Evolutionary conservation across 2,329 filamentous ascomycete species (phyloP).

Genomic region (Thelonectria discophora): DNA sequence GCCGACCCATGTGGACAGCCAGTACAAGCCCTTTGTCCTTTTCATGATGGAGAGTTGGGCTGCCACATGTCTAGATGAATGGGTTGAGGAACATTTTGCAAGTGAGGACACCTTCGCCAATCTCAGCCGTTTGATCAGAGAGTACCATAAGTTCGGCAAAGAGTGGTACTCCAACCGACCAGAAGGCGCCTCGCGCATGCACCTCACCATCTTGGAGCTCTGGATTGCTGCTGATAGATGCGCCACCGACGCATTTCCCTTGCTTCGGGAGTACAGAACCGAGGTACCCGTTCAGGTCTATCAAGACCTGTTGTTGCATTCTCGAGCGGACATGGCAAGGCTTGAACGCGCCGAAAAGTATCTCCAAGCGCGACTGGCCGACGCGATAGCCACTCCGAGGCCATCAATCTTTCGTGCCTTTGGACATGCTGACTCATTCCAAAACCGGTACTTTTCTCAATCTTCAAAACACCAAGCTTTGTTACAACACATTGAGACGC

Average conservation of each 20-base stretch:
- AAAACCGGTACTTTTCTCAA: conserved; percentile 28
- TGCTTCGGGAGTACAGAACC: conserved; percentile 58
- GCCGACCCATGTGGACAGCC: neutral
- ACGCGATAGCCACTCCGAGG: neutral
- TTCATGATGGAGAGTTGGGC: conserved; percentile 61
- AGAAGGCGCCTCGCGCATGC: conserved; percentile 60
- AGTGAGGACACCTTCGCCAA: conserved; percentile 38
- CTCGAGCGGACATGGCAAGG: conserved; percentile 55
- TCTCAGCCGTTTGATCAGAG: conserved; percentile 45
- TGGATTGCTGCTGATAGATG: conserved; percentile 66
- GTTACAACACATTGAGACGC: conserved; percentile 47
- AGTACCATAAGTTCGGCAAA: conserved; percentile 47
- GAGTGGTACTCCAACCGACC: conserved; percentile 52
- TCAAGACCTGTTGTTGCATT: conserved; percentile 56
- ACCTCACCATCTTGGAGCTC: conserved; percentile 64
- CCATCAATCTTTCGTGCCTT: conserved; percentile 33
- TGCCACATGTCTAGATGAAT: conserved; percentile 47
- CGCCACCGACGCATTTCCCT: conserved; percentile 48
- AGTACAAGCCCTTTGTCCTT: conserved; percentile 37
- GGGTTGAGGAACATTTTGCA: conserved; percentile 47
- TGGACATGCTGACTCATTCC: conserved; percentile 29
- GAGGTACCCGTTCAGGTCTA: conserved; percentile 53
- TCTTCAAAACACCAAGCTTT: conserved; percentile 48
- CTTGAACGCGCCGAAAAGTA: conserved; percentile 59
- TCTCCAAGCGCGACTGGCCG: conserved; percentile 4